Conservation (phyloP, 1,284 basidiomycete genomes). For the Kalmanozyma brasiliensis region DNA sequence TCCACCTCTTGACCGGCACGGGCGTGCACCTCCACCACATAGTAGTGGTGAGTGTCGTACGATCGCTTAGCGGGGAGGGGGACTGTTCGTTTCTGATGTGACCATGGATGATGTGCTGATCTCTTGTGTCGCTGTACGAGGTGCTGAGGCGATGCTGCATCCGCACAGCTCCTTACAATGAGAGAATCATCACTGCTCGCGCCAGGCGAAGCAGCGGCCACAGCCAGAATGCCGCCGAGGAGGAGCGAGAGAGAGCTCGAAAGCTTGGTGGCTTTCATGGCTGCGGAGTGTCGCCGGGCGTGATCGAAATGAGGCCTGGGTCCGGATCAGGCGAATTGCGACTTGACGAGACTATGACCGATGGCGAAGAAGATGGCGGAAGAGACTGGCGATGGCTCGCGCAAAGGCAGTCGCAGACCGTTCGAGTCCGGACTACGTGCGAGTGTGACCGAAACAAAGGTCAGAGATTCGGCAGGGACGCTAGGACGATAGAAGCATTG, state of each 20-base stretch:
- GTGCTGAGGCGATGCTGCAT: conserved; percentile 3
- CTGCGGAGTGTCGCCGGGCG: background rate
- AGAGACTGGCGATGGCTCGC: no score
- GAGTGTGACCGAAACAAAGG: no score
- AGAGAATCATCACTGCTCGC: conserved; percentile 6
- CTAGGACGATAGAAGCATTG: no score
- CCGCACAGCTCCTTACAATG: conserved; percentile 16
- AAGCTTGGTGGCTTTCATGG: conserved; percentile 30
- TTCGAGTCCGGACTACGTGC: no score
- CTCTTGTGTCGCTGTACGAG: conserved; percentile 17
- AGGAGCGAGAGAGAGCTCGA: conserved; percentile 29
- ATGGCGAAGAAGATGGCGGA: background rate
- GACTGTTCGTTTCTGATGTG: conserved; percentile 40
- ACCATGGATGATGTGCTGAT: conserved; percentile 24
- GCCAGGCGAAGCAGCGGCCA: conserved; percentile 12
- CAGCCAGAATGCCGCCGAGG: conserved; percentile 31
- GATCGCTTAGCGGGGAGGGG: conserved; percentile 60
- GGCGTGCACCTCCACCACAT: conserved; percentile 82
- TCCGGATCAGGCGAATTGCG: background rate
- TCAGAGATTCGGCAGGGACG: no score
- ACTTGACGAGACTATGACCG: background rate
- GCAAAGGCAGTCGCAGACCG: no score
- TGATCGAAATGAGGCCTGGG: background rate
- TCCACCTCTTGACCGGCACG: conserved; percentile 69
- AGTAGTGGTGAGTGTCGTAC: conserved; percentile 88